Base-by-base conservation (phyloP, 2,329 filamentous ascomycete genomes). In the Neonectria sp. region DNA sequence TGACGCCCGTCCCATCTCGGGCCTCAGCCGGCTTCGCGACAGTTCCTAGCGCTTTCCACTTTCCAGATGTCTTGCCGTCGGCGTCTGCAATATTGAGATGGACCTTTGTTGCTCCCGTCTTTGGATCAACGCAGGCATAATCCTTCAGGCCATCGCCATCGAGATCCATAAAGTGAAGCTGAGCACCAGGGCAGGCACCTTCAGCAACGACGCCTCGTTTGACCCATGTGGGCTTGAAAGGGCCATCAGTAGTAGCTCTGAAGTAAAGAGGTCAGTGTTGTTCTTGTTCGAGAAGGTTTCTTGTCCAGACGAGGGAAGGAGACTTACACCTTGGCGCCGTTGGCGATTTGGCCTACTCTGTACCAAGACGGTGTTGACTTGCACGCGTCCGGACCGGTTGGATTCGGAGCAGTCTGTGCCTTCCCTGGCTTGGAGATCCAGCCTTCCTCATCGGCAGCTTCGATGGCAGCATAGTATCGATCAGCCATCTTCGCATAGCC, bases 401-500 rank as follows among this genome's bases (percentile, higher is more conserved):
- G n/a, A 21, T 43, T 8, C 17, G 40, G 40, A 43, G 40, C 17
- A 11, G 40, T 45, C 9, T 24, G 3, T 45, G n/a, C 52, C 24
- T 53, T 35, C n/a, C 37, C 63, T 7, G 71, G 68, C 2, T 35
- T 24, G 8, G 67, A 59, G 21, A 76, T 43, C 61, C 66, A 67
- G 33, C 55, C 68, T 3, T 48, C 43, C 9, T 68, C 66, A 21
- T 66, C 52, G 5, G 75, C 52, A 5, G 75, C 78, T 51, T 78
- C 72, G 53, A 70, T 55, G 51, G 80, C 76, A 15, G 73, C 76
- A 3, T 49, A 61, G 51, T 76, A 77, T 79, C 79, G 82, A 7
- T 79, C 65, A 21, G 81, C 81, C 79, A 83, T 82, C 74, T 82
- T 81, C 60, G 71, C 67, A 60, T 82, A 82, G 13, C 82, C 82